These are phyloP conservation scores for Taphrina betulina DNA, from an alignment of 1,139 yeast genomes.

Conservation along the genomic window DNA sequence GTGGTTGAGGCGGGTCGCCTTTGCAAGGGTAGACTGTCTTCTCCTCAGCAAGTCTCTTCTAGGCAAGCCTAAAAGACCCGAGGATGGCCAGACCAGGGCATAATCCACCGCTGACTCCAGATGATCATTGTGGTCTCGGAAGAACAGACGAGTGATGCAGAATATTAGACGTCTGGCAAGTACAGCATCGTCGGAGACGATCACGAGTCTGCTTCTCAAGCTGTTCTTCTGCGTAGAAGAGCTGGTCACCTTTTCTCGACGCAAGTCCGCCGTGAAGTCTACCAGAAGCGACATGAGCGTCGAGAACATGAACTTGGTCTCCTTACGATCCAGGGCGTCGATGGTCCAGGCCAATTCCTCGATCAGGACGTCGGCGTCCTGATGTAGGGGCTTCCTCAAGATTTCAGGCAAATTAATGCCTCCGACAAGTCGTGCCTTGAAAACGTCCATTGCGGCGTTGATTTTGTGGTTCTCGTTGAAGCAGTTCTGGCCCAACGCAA, in stretches of 20 bases:
- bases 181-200: slow-evolving; percentile 17
- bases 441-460: slow-evolving; percentile 6
- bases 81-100: slow-evolving; percentile 30
- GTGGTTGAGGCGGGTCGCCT: slow-evolving; percentile 4
- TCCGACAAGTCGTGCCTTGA: slow-evolving; percentile 15
- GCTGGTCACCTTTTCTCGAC: neutral
- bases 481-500: slow-evolving; percentile 14
- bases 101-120: slow-evolving; percentile 15
- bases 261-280: neutral
- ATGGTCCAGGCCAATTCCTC: slow-evolving; percentile 7
- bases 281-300: slow-evolving; percentile 15
- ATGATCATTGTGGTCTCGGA: slow-evolving; percentile 24
- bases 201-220: slow-evolving; percentile 8
- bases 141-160: slow-evolving; percentile 22
- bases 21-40: slow-evolving; percentile 17
- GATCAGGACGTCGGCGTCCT: slow-evolving; percentile 18
- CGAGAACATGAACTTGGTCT: slow-evolving; percentile 19
- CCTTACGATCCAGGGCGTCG: slow-evolving; percentile 18
- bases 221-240: slow-evolving; percentile 2
- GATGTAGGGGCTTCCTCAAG: slow-evolving; percentile 4
- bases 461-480: slow-evolving; percentile 1
- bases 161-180: slow-evolving; percentile 25
- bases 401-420: slow-evolving; percentile 29
- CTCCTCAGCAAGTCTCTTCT: slow-evolving; percentile 9
- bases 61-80: slow-evolving; percentile 19